A percentile compares a stretch with the other conserved stretches of the same genome.
Evolutionary conservation across 805 yeast species (phyloP).

Genomic region (Lipomyces sp.): DNA sequence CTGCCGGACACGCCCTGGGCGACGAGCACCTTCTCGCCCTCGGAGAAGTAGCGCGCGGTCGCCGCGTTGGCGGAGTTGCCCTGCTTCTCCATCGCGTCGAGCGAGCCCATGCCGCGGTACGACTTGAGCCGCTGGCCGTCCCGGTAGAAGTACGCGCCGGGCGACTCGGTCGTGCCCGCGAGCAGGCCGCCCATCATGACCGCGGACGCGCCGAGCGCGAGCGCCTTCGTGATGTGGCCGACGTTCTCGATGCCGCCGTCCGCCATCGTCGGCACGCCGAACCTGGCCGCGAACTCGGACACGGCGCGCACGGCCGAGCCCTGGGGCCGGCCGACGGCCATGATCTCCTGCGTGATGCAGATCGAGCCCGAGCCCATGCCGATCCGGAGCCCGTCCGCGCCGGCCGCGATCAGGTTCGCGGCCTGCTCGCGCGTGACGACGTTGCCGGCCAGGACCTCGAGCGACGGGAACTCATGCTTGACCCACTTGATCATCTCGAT

Average conservation of each 20-base stretch:
- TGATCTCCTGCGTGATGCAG: slow-evolving; percentile 98
- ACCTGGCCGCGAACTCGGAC: slow-evolving; percentile 86
- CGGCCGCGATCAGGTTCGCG: slow-evolving; percentile 87
- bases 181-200: slow-evolving; percentile 99
- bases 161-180: slow-evolving; percentile 98
- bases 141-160: slow-evolving; percentile 96
- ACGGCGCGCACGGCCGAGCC: slow-evolving; percentile 98
- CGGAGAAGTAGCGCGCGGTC: slow-evolving; percentile 96
- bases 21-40: slow-evolving; percentile 89
- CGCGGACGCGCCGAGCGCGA: slow-evolving; percentile 93
- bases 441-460: slow-evolving; percentile 94
- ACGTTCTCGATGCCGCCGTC: slow-evolving; percentile 99
- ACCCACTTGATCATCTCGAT: slow-evolving; percentile 89
- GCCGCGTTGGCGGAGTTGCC: slow-evolving; percentile 90
- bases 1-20: slow-evolving; percentile 99
- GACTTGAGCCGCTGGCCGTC: slow-evolving; percentile 97
- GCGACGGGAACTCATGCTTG: slow-evolving; percentile 70
- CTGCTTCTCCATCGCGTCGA: slow-evolving; percentile 93
- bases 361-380: slow-evolving; percentile 99
- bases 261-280: slow-evolving; percentile 98
- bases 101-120: slow-evolving; percentile 99
- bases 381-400: slow-evolving; percentile 96
- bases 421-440: slow-evolving; percentile 99
- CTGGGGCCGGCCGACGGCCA: slow-evolving; percentile 99
- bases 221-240: slow-evolving; percentile 96